Conservation (phyloP, 139 green algal species). For the Haematococcus sp. region DNA sequence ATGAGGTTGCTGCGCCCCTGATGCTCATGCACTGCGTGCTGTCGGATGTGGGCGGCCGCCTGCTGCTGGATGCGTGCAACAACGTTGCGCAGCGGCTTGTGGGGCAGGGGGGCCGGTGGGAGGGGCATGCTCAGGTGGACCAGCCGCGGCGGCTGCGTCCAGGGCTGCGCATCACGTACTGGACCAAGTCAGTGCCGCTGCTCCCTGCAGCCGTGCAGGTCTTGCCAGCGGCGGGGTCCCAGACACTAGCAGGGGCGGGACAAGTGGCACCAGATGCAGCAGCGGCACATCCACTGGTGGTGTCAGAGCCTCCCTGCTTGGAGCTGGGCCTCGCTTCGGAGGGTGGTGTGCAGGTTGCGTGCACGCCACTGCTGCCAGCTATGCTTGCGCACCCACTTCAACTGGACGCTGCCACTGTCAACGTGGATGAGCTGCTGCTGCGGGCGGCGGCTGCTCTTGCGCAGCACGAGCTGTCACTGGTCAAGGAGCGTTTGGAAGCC, state of each 20-base stretch:
- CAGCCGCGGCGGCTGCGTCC: slow-evolving; percentile 9
- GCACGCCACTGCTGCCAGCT: too few relatives aligned
- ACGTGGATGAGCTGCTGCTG: slow-evolving; percentile 25
- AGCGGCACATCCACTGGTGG: too few relatives aligned
- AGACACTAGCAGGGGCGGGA: too few relatives aligned
- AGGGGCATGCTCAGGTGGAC: slow-evolving; percentile 18
- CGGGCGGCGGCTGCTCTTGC: slow-evolving; percentile 5
- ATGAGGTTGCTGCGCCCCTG: slow-evolving; percentile 28
- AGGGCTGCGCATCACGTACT: slow-evolving; percentile 30
- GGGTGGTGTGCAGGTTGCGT: too few relatives aligned
- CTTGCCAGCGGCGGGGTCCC: too few relatives aligned
- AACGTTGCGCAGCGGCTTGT: slow-evolving; percentile 17
- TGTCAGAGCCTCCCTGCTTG: too few relatives aligned
- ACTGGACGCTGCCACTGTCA: slow-evolving; percentile 14
- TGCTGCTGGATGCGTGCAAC: slow-evolving; percentile 32
- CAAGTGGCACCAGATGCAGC: too few relatives aligned
- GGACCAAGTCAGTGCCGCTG: slow-evolving; percentile 23
- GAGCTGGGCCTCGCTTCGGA: too few relatives aligned
- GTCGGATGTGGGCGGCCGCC: slow-evolving; percentile 23
- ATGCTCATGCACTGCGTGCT: slow-evolving; percentile 35
- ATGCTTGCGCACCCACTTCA: neutral
- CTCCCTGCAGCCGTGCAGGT: neutral
- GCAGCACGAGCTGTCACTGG: neutral
- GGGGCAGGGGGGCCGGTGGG: slow-evolving; percentile 17
- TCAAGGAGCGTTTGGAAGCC: neutral